Conservation (phyloP, 2,329 filamentous ascomycete species). For the Aspergillus sp. region DNA sequence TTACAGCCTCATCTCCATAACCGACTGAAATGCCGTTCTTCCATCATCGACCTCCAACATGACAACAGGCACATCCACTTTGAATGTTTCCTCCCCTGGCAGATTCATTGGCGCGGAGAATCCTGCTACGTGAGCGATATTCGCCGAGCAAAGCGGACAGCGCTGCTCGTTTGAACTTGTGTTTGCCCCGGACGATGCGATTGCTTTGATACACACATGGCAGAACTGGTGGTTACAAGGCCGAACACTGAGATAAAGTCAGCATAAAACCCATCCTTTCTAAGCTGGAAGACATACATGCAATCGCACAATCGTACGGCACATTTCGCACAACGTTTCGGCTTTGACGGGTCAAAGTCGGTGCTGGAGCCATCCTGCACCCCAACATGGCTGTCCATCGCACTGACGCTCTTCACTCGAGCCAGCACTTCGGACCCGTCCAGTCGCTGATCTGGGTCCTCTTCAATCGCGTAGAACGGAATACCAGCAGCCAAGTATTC, state of each 20-base stretch:
- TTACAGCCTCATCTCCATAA: background rate
- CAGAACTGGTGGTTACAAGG: background rate
- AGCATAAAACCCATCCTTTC: background rate
- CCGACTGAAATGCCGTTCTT: background rate
- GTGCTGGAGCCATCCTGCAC: background rate
- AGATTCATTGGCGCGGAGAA: background rate
- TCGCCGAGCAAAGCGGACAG: background rate
- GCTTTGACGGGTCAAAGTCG: background rate
- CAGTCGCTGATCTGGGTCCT: background rate
- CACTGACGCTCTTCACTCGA: background rate
- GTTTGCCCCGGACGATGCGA: background rate
- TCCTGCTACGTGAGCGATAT: background rate
- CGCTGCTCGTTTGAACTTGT: background rate
- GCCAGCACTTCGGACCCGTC: background rate
- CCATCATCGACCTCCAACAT: background rate
- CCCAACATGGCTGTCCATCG: background rate
- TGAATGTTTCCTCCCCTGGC: background rate
- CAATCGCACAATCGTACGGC: background rate
- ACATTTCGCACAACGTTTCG: background rate
- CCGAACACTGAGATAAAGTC: background rate
- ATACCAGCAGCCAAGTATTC: background rate
- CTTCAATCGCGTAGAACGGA: background rate
- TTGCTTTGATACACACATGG: background rate
- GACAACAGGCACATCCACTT: background rate
- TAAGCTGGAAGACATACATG: background rate